Evolutionary conservation across 2,329 filamentous ascomycete species (phyloP), one percentile per base, ranked within the genome.

Genomic region (Ascochyta lentis): DNA sequence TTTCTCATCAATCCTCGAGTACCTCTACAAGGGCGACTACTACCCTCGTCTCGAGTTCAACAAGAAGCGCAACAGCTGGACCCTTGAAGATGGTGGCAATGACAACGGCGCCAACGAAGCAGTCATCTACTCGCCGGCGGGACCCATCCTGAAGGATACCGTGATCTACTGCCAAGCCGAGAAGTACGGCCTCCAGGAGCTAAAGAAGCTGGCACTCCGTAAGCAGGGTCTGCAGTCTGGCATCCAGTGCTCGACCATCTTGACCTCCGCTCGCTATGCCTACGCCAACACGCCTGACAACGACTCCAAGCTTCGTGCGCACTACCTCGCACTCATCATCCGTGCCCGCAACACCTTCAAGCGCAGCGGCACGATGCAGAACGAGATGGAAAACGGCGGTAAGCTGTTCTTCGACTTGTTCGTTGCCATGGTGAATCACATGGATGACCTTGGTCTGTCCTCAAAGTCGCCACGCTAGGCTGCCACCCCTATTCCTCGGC

Each of bases 401-500:
- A 90, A 90, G 70, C 81, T 96, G 56, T 96, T 96, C 80, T 97
- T 96, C 73, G 93, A 96, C 72, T 81, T 96, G 40, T 97, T 96
- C 74, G 93, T 96, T 46, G 92, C 93, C 16, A 86, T 96, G 78
- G 92, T 90, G 78, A 96, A 96, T 74, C 91, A 96, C 72, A 90
- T 96, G 71, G 73, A 75, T 53, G 73, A 75, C 49, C 49, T 56
- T 37, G 53, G 53, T 40, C n/a, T 75, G 39, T 59, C 69, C 22
- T 49, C 51, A 31, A 71, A 73, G 65, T 55, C 67, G 39, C 65
- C 69, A 61, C 69, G 61, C 55, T 74, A 72, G 63, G 51, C 57
- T 54, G 27, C 58, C 49, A 58, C 53, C 37, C 49, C 49, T 60
- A 48, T 46, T 49, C 40, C 24, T 29, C 37, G 35, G 40, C 15